phyloP scores from a whole-genome alignment of 768 basidiomycete genomes.

The Mycena leptocephala region DNA sequence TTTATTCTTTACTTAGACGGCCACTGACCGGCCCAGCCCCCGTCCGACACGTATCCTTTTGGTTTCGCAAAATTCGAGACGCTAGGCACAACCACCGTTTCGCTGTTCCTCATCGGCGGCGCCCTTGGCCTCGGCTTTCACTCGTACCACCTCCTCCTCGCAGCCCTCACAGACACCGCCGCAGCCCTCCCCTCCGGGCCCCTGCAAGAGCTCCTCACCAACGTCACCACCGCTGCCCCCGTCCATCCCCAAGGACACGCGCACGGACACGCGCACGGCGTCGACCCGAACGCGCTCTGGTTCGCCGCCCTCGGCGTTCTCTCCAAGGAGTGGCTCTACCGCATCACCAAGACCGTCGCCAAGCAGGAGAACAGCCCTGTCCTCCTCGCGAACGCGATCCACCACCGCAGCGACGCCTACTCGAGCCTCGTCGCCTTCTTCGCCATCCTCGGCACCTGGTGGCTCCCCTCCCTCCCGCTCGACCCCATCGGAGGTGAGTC shows the following conservation, averaged over 20 bases:
- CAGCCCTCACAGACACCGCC: constrained; percentile 77
- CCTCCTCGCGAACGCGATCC: constrained; percentile 94
- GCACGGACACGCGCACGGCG: constrained; percentile 60
- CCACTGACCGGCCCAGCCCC: constrained; percentile 80
- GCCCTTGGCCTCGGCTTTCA: constrained; percentile 90
- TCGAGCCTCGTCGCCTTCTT: constrained; percentile 93
- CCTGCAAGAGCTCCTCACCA: constrained; percentile 75
- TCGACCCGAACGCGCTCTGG: constrained; percentile 98
- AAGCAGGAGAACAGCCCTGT: constrained; percentile 94
- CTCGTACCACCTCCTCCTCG: constrained; percentile 66
- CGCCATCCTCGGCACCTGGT: constrained; percentile 93
- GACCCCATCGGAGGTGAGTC: constrained; percentile 93
- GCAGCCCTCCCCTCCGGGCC: constrained; percentile 76
- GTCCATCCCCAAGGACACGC: constrained; percentile 68
- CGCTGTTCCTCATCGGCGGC: constrained; percentile 88
- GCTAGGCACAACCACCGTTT: constrained; percentile 92
- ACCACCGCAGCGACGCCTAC: constrained; percentile 98
- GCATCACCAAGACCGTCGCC: constrained; percentile 91
- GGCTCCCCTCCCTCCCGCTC: constrained; percentile 88
- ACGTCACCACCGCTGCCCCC: constrained; percentile 70
- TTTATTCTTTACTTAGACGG: too few species aligned
- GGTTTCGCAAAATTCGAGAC: constrained; percentile 97
- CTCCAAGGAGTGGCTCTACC: constrained; percentile 94
- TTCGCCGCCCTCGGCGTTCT: constrained; percentile 89
- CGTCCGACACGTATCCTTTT: constrained; percentile 86